These are phyloP conservation scores for Fulvia fulva DNA, from an alignment of 2,329 filamentous ascomycete species.

Conservation along the genomic window DNA sequence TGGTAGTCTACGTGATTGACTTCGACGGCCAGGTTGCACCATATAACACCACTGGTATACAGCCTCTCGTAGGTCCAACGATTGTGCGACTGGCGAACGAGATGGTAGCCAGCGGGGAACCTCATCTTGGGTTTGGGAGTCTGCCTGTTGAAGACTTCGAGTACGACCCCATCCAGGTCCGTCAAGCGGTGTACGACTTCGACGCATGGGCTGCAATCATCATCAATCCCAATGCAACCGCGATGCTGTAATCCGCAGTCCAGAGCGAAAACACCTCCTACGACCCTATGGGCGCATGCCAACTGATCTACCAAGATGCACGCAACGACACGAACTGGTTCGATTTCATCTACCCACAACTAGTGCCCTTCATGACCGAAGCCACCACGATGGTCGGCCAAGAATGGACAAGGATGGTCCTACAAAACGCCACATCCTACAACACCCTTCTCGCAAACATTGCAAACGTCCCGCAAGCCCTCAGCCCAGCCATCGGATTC, in stretches of 20 bases:
- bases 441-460: constrained; percentile 41
- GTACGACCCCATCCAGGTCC: constrained; percentile 54
- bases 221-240: constrained; percentile 59
- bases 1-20: constrained; percentile 59
- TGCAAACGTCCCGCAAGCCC: constrained; percentile 48
- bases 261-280: constrained; percentile 55
- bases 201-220: constrained; percentile 59
- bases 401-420: constrained; percentile 40
- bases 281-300: constrained; percentile 56
- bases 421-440: constrained; percentile 41
- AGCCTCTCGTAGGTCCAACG: constrained; percentile 55
- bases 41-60: constrained; percentile 40
- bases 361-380: constrained; percentile 46
- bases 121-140: constrained; percentile 50
- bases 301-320: constrained; percentile 54
- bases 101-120: constrained; percentile 38
- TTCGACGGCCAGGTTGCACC: constrained; percentile 55
- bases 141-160: constrained; percentile 50
- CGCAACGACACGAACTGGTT: constrained; percentile 54
- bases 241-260: constrained; percentile 54
- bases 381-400: constrained; percentile 49
- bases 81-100: constrained; percentile 46
- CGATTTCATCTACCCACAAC: constrained; percentile 51
- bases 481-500: constrained; percentile 56
- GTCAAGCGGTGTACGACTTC: constrained; percentile 57